These are phyloP conservation scores for Parachlorella kessleri DNA, from an alignment of 139 green algal genomes.

Conservation along the genomic window DNA sequence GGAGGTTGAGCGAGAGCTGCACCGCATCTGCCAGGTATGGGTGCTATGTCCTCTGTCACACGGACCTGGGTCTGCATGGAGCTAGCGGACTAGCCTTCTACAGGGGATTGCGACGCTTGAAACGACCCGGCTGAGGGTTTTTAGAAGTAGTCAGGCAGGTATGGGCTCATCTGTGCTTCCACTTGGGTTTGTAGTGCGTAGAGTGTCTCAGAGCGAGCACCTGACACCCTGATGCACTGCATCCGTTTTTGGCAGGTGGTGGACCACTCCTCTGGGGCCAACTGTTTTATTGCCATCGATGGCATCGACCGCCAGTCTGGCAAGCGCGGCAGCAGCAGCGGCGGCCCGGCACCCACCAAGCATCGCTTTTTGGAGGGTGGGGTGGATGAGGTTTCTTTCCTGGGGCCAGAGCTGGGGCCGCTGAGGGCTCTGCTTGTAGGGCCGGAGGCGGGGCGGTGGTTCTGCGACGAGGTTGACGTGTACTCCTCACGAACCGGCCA, in stretches of 20 bases:
- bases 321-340: background rate
- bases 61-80: too few relatives aligned
- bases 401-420: conserved; percentile 72
- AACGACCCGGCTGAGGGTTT: too few relatives aligned
- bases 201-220: too few relatives aligned
- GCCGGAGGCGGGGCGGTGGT: conserved; percentile 73
- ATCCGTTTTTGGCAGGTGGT: background rate
- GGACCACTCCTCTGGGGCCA: background rate
- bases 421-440: conserved; percentile 70
- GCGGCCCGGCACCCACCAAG: background rate
- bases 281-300: background rate
- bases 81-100: too few relatives aligned
- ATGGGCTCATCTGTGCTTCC: too few relatives aligned
- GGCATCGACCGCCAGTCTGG: background rate
- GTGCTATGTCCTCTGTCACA: too few relatives aligned
- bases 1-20: background rate
- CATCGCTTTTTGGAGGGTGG: conserved; percentile 74
- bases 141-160: too few relatives aligned
- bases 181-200: too few relatives aligned
- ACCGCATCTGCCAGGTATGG: background rate
- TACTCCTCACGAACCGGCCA: conserved; percentile 56
- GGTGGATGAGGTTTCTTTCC: conserved; percentile 71
- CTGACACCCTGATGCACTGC: too few relatives aligned
- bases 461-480: conserved; percentile 72
- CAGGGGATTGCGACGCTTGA: too few relatives aligned